Conservation (phyloP, 106 monocot genomes). For the Dendrobium huoshanense region DNA sequence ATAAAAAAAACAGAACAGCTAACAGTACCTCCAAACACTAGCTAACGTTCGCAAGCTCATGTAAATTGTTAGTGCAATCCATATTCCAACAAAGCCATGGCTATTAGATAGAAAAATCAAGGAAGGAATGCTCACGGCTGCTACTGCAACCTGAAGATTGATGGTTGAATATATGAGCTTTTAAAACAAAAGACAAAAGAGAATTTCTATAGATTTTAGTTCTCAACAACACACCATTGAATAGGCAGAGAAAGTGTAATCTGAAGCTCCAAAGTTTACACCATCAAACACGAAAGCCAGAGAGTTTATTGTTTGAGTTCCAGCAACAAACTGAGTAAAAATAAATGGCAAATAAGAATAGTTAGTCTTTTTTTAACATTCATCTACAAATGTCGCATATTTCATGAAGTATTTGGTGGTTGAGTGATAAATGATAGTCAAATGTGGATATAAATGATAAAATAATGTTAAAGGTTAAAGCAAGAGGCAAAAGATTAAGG, state of each 20-base stretch:
- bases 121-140: constrained; percentile 35
- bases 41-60: constrained; percentile 50
- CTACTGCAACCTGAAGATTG: constrained; percentile 38
- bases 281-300: constrained; percentile 68
- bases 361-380: not conserved
- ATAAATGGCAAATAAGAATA: not conserved
- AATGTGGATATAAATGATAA: too few species aligned
- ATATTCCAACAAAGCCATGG: constrained; percentile 55
- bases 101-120: constrained; percentile 39
- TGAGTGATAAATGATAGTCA: not conserved
- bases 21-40: constrained; percentile 52
- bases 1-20: not conserved
- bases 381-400: not conserved
- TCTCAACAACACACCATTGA: constrained; percentile 41
- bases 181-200: not conserved
- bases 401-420: not conserved
- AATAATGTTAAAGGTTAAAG: too few species aligned
- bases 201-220: not conserved
- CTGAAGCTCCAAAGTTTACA: constrained; percentile 67
- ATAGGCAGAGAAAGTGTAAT: constrained; percentile 54
- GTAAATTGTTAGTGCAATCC: constrained; percentile 52
- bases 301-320: constrained; percentile 55
- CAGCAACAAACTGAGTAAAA: constrained; percentile 48
- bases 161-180: not conserved
- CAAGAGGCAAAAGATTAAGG: too few species aligned